Base-by-base conservation (phyloP, 345 rosid genomes). In the Camelina neglecta region DNA sequence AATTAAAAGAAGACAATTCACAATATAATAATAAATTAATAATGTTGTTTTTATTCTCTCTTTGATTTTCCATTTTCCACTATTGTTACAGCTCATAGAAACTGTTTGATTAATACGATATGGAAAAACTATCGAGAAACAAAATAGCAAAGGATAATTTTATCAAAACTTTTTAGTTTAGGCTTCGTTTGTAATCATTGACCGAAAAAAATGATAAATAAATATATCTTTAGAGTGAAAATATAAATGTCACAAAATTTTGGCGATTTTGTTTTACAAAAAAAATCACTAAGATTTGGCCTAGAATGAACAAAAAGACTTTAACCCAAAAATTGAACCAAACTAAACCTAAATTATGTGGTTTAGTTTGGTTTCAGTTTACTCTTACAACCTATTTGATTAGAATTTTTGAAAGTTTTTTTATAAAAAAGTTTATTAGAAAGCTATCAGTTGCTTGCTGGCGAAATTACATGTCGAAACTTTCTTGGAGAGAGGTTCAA, bases 31-130 rank as follows among this genome's bases (percentile, higher is more conserved):
- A 42, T 42, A 42, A 42, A 42, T 42, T 4, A 21, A 13, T 7
- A 35, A 60, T 74, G 47, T 58, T 66, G 7, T 35, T 42, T 47
- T 65, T 1, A 15, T 56, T 29, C 9, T 67, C 31, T 57, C 31
- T 50, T 49, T 72, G n/a, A 35, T 60, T 21, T 10, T 24, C 13
- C 13, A 0, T 48, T 48, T 60, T 31, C 4, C 18, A 11, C 35
- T 66, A 8, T 73, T 74, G 71, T 45, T 73, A 48, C 56, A 6
- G 31, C 62, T 39, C 53, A 45, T 38, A 61, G 38, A 10, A 64
- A 44, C 38, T 66, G 66, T 47, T 73, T 42, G 47, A 54, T 49
- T 31, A 6, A 53, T 64, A 64, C 65, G 18, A 11, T 35, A 65
- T 36, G 66, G 35, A 58, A 57, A 23, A 58, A 10, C 56, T 53